phyloP scores from a whole-genome alignment of 208 protist species.

The Trypanosoma congolense region DNA sequence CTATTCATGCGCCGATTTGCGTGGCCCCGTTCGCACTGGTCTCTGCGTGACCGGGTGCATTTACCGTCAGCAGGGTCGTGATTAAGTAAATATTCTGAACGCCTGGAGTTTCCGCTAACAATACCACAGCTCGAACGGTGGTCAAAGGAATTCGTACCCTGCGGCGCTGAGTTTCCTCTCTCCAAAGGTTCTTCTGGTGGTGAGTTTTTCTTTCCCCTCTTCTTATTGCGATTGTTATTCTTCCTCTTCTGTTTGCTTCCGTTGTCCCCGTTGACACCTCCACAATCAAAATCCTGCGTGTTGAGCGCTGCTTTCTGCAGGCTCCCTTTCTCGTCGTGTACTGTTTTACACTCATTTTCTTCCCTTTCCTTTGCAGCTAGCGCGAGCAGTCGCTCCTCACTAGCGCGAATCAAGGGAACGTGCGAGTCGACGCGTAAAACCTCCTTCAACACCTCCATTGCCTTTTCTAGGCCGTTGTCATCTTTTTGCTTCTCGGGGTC shows the following conservation, averaged over 20 bases:
- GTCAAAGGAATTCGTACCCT: slow-evolving; percentile 56
- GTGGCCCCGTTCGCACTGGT: slow-evolving; percentile 48
- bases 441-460: slow-evolving; percentile 68
- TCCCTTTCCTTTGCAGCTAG: slow-evolving; percentile 13
- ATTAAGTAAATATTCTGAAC: slow-evolving; percentile 46
- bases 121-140: slow-evolving; percentile 70
- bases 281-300: background rate
- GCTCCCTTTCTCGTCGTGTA: background rate
- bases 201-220: background rate
- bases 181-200: too few relatives aligned
- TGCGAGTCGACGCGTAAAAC: slow-evolving; percentile 67
- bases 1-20: slow-evolving; percentile 63
- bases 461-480: slow-evolving; percentile 59
- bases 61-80: slow-evolving; percentile 68
- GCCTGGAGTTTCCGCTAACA: slow-evolving; percentile 34
- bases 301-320: background rate
- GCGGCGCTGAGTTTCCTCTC: too few relatives aligned
- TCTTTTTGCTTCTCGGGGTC: slow-evolving; percentile 48
- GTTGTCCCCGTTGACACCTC: background rate
- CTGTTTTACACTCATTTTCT: background rate
- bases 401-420: slow-evolving; percentile 65
- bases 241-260: background rate
- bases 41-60: slow-evolving; percentile 63
- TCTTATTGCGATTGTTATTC: background rate
- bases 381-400: slow-evolving; percentile 43